Evolutionary conservation across 192 early-diverging fungal species (phyloP).

Genomic region (Thamnidium elegans): DNA sequence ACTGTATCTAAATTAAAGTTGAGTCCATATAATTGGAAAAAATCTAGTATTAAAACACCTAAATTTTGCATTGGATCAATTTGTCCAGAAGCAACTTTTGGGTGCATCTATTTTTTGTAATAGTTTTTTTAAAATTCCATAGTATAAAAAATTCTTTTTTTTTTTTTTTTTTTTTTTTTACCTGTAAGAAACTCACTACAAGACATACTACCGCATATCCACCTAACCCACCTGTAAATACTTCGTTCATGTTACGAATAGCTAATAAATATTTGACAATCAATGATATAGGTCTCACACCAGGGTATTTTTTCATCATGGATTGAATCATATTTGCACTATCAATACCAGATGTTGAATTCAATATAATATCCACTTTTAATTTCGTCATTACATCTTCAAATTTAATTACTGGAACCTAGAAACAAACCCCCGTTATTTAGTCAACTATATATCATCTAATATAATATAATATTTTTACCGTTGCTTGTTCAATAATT

Average conservation of each 20-base stretch:
- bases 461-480: slow-evolving; percentile 1
- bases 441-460: neutral
- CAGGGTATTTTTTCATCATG: slow-evolving; percentile 56
- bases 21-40: slow-evolving; percentile 88
- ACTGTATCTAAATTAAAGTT: slow-evolving; percentile 68
- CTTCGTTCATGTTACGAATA: slow-evolving; percentile 76
- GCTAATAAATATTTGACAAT: slow-evolving; percentile 85
- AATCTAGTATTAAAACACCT: slow-evolving; percentile 86
- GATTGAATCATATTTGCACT: slow-evolving; percentile 56
- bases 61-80: slow-evolving; percentile 71
- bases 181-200: slow-evolving; percentile 78
- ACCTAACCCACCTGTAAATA: slow-evolving; percentile 85
- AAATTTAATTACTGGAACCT: slow-evolving; percentile 92
- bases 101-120: slow-evolving; percentile 64
- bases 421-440: slow-evolving; percentile 5
- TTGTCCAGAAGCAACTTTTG: slow-evolving; percentile 59
- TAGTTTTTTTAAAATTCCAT: neutral
- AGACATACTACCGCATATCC: slow-evolving; percentile 78
- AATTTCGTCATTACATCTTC: slow-evolving; percentile 70
- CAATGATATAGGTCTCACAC: slow-evolving; percentile 67
- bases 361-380: slow-evolving; percentile 83
- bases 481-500: slow-evolving; percentile 11
- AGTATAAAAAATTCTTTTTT: neutral
- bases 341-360: slow-evolving; percentile 63
- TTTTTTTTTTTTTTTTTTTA: slow-evolving; percentile 24